Base-by-base conservation (phyloP, 345 rosid species). In the Atalantia buxifolia region DNA sequence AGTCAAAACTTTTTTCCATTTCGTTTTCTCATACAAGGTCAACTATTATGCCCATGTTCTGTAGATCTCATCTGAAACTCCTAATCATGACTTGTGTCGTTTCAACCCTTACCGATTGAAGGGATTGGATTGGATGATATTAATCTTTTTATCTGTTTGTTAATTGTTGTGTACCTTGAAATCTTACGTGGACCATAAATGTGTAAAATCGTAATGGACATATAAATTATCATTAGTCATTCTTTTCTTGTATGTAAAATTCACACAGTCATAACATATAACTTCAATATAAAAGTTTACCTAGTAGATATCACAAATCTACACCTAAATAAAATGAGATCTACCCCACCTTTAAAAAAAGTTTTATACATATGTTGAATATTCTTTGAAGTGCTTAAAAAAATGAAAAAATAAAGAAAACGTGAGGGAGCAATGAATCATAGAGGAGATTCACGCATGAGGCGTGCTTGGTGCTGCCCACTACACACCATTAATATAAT, bases 381-480 rank as follows among this genome's bases (percentile, higher is more conserved):
- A 1, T 53, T 53, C 57, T 53, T 53, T 16, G 7, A 53, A 19
- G 57, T 53, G 57, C 57, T 18, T 19, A 53, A 53, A 53, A 18
- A 19, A 53, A 16, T 14, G 18, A 38, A 38, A 38, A 7, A 38
- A 38, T 38, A 8, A 18, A 53, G 6, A 53, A 53, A 53, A 53
- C 9, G 48, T 30, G n/a, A 35, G 65, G 74, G 28, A 30, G 33
- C 63, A 25, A 62, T 69, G 74, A 74, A 76, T 69, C 75, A 74
- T 68, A 50, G 4, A 74, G 28, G 63, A 30, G 21, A 30, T 30
- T 62, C 80, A 45, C 42, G 74, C 63, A 69, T 60, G 22, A 66
- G 75, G 86, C 79, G 86, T 83, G 85, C 80, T 72, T 77, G 79
- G 78, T 81, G 86, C 63, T 67, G 35, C 16, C 81, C 79, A 80